phyloP scores from a whole-genome alignment of 2,329 filamentous ascomycete species.

The Sporothrix globosa region DNA sequence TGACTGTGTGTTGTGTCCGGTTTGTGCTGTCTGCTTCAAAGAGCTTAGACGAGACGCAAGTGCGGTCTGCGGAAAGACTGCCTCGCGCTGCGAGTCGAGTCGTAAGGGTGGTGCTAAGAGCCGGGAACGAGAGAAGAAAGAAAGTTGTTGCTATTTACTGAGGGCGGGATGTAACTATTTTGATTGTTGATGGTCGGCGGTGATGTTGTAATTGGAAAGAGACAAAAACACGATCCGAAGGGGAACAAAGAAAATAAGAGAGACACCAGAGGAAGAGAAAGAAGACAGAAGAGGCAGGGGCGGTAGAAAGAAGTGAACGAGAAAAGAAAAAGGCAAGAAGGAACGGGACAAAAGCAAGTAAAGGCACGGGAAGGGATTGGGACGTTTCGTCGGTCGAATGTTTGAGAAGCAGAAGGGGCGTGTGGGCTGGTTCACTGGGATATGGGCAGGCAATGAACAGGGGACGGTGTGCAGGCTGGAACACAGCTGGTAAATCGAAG shows the following conservation, averaged over 20 bases:
- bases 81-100: conserved; percentile 22
- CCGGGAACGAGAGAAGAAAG: not conserved
- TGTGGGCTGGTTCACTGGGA: conserved; percentile 26
- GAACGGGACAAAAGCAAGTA: conserved; percentile 22
- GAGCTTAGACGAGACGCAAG: not conserved
- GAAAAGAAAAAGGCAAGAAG: conserved; percentile 8
- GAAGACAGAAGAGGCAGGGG: conserved; percentile 36
- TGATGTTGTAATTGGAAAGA: conserved; percentile 11
- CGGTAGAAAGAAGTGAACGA: conserved; percentile 28
- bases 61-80: not conserved
- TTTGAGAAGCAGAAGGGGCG: conserved; percentile 29
- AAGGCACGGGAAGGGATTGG: conserved; percentile 13
- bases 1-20: not conserved
- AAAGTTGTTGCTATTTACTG: not conserved
- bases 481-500: conserved; percentile 18
- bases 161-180: not conserved
- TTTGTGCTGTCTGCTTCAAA: not conserved
- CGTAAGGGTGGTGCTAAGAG: not conserved
- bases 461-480: conserved; percentile 12
- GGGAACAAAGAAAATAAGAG: not conserved
- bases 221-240: not conserved
- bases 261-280: conserved; percentile 23
- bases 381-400: conserved; percentile 29
- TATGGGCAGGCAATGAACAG: conserved; percentile 9
- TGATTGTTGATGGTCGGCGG: not conserved